phyloP scores from a whole-genome alignment of 2,329 filamentous ascomycete genomes.

The Xylariaceae sp. region DNA sequence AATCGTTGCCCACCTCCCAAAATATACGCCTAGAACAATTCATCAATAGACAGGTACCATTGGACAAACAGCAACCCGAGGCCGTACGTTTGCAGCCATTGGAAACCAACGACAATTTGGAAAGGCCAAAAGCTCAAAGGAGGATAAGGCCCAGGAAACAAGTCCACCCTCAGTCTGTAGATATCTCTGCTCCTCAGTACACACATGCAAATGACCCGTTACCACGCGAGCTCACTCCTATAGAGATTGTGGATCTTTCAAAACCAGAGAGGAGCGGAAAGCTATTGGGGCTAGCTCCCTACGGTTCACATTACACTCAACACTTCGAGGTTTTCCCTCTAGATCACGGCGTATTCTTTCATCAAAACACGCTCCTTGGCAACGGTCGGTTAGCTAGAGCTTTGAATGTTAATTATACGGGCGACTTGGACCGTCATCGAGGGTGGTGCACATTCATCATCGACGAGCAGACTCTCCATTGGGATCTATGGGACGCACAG shows the following conservation, averaged over 20 bases:
- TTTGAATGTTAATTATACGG: constrained; percentile 38
- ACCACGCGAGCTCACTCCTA: constrained; percentile 37
- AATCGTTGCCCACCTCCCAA: constrained; percentile 30
- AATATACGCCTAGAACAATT: constrained; percentile 47
- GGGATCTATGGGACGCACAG: constrained; percentile 62
- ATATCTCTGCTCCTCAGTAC: constrained; percentile 59
- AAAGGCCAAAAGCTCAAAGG: constrained; percentile 5
- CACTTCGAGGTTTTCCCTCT: constrained; percentile 69
- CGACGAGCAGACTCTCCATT: constrained; percentile 56
- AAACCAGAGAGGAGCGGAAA: constrained; percentile 41
- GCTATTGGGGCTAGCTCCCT: constrained; percentile 62
- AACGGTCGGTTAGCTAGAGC: constrained; percentile 55
- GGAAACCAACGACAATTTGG: constrained; percentile 1
- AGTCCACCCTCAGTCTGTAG: constrained; percentile 50
- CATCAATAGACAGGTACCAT: constrained; percentile 35
- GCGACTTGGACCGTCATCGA: constrained; percentile 40
- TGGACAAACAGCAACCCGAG: constrained; percentile 13
- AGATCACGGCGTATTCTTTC: constrained; percentile 62
- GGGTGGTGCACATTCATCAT: constrained; percentile 51
- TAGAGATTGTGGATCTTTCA: constrained; percentile 28
- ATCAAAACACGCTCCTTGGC: constrained; percentile 64
- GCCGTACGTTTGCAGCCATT: background rate
- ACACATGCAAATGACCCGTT: constrained; percentile 60
- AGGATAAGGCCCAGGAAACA: constrained; percentile 49
- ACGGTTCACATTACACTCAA: constrained; percentile 65